Base-by-base conservation (phyloP, 441 rosid species). In the Mallotus japonicus region DNA sequence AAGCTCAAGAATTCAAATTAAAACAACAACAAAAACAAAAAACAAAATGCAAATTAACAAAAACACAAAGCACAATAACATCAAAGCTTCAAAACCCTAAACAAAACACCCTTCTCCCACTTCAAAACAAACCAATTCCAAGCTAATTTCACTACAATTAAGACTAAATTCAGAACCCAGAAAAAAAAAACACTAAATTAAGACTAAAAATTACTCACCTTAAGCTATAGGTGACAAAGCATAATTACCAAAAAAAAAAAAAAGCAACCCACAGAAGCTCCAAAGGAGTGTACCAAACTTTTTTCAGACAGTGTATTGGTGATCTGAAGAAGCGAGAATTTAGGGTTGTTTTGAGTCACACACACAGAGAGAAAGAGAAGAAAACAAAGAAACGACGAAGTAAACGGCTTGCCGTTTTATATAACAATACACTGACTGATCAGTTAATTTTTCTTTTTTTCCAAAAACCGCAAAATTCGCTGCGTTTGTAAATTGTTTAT, bases 81-180 rank as follows among this genome's bases (percentile, higher is more conserved):
- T 73, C 5, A 65, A 56, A 73, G 10, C 64, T 17, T 51, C 22
- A 50, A 65, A 64, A 73, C 76, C 70, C 76, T 73, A 73, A 72
- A 15, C 32, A 72, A 49, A 72, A 53, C 37, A 50, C 8, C 54
- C 62, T 14, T 37, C 8, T 56, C 40, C 66, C 8, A 28, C 22
- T 22, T n/a, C 46, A 64, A 70, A 24, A 22, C 8, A 58, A 12
- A 58, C 22, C 42, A 44, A 17, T 64, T 55, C n/a, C 55, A 56
- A 54, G 46, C 62, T 17, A 72, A 73, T 19, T 64, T 54, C 42
- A 62, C 12, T 15, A 34, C 40, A 37, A 37, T 37, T 60, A 62
- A 62, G n/a, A n/a, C n/a, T n/a, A n/a, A n/a, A n/a, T n/a, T n/a
- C n/a, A n/a, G 8, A 47, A 53, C 1, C 46, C 34, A 55, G 17